A percentile compares a stretch with the other conserved stretches of the same genome.
Conservation (phyloP, 768 basidiomycete species). For the Gymnopilus dilepis region DNA sequence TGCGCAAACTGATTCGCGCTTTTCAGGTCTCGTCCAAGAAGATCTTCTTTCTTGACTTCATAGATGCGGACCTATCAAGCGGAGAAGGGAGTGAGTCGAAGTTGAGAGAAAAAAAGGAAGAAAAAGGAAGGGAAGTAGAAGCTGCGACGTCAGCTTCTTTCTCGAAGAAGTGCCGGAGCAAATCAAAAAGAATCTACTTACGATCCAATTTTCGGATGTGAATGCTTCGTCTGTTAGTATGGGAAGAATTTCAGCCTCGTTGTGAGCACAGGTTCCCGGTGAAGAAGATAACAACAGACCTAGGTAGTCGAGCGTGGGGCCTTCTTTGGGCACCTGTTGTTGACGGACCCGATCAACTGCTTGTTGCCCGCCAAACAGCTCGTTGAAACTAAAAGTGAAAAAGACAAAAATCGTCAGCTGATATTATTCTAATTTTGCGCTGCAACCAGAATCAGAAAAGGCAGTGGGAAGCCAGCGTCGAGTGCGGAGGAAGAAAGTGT, state of each 20-base stretch:
- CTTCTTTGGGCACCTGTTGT: constrained; percentile 76
- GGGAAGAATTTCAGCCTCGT: constrained; percentile 13
- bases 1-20: constrained; percentile 82
- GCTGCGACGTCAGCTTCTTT: background rate
- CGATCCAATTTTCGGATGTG: constrained; percentile 99
- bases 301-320: constrained; percentile 86
- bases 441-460: background rate
- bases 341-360: constrained; percentile 88
- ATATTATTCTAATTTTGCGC: constrained; percentile 9
- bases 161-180: background rate
- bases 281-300: constrained; percentile 53
- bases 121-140: background rate
- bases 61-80: constrained; percentile 83
- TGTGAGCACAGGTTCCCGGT: constrained; percentile 11
- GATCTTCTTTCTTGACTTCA: constrained; percentile 92
- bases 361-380: constrained; percentile 78
- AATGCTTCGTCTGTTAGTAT: constrained; percentile 86
- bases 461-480: background rate
- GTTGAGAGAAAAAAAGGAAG: constrained; percentile 3
- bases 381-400: constrained; percentile 67
- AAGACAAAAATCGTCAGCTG: constrained; percentile 6
- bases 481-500: background rate
- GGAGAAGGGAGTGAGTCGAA: background rate
- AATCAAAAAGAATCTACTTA: constrained; percentile 46
- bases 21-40: constrained; percentile 88